A percentile compares a stretch with the other conserved stretches of the same genome.
These are phyloP conservation scores for Sarocladium oryzae DNA, from an alignment of 2,329 filamentous ascomycete species.

Conservation along the genomic window DNA sequence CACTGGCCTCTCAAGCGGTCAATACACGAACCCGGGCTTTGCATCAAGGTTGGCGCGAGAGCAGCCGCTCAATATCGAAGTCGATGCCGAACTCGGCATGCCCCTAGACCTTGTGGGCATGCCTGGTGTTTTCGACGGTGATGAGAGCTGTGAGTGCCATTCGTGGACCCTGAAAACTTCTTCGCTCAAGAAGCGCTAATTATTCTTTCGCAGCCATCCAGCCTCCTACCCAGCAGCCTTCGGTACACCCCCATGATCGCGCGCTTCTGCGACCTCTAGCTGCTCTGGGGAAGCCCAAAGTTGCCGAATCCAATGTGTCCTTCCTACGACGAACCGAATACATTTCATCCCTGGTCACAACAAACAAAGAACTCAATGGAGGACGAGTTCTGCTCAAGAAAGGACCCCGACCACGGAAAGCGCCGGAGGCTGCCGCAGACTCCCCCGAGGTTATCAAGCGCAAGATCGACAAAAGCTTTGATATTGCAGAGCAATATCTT, in stretches of 20 bases:
- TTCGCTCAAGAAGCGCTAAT: conserved; percentile 4
- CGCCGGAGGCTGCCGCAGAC: conserved; percentile 54
- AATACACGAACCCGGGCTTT: conserved; percentile 87
- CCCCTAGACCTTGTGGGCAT: conserved; percentile 91
- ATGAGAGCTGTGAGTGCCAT: conserved; percentile 73
- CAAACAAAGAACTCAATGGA: conserved; percentile 40
- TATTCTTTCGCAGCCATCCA: conserved; percentile 60
- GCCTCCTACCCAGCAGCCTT: conserved; percentile 63
- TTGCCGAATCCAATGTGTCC: conserved; percentile 71
- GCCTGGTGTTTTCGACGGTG: conserved; percentile 88
- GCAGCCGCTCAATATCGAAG: conserved; percentile 92
- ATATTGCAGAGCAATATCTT: conserved; percentile 45
- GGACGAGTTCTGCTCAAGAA: conserved; percentile 21
- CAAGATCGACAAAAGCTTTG: conserved; percentile 60
- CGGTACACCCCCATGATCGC: conserved; percentile 77
- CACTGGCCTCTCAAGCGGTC: conserved; percentile 75
- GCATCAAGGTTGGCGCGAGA: conserved; percentile 83
- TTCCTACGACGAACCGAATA: conserved; percentile 97
- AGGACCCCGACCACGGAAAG: conserved; percentile 33
- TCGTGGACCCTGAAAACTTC: background rate
- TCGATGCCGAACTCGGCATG: conserved; percentile 97
- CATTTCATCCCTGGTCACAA: conserved; percentile 60
- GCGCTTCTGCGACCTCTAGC: conserved; percentile 76
- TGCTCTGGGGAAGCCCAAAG: conserved; percentile 76
- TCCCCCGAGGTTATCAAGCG: conserved; percentile 60